Percentiles rank a stretch among this genome's conserved stretches.
Conservation (phyloP, 1,284 basidiomycete species). For the Microbotryomycetes sp. region DNA sequence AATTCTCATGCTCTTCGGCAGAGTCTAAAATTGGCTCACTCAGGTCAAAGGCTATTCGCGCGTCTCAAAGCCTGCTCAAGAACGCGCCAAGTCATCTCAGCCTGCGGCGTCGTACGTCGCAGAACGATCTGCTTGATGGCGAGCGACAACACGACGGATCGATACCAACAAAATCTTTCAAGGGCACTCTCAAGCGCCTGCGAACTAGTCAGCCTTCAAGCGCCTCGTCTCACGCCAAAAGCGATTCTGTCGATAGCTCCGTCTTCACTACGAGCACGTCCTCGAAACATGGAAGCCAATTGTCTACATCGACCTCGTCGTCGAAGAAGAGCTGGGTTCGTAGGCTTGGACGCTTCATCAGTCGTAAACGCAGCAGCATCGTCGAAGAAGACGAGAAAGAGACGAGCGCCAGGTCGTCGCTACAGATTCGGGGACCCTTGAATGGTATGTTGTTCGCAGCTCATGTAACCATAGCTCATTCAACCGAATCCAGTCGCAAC, state of each 20-base stretch:
- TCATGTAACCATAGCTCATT: no score
- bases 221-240: neutral
- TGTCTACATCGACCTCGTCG: neutral
- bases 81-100: slow-evolving; percentile 4
- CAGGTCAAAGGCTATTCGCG: neutral
- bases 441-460: neutral
- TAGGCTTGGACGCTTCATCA: neutral
- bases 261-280: neutral
- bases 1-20: slow-evolving; percentile 23
- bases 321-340: neutral
- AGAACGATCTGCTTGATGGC: slow-evolving; percentile 5
- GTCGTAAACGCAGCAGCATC: neutral
- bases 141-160: neutral
- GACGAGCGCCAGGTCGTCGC: slow-evolving; percentile 8
- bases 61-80: slow-evolving; percentile 4
- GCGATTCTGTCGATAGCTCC: neutral
- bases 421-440: neutral
- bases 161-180: neutral
- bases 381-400: neutral
- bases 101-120: slow-evolving; percentile 7
- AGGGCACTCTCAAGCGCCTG: neutral
- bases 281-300: neutral
- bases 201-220: neutral
- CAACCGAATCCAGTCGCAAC: neutral
- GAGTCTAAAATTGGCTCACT: slow-evolving; percentile 12